A percentile compares a stretch with the other conserved stretches of the same genome.
Evolutionary conservation across 2,329 filamentous ascomycete species (phyloP).

Genomic region (Amesomyces nigricolor): DNA sequence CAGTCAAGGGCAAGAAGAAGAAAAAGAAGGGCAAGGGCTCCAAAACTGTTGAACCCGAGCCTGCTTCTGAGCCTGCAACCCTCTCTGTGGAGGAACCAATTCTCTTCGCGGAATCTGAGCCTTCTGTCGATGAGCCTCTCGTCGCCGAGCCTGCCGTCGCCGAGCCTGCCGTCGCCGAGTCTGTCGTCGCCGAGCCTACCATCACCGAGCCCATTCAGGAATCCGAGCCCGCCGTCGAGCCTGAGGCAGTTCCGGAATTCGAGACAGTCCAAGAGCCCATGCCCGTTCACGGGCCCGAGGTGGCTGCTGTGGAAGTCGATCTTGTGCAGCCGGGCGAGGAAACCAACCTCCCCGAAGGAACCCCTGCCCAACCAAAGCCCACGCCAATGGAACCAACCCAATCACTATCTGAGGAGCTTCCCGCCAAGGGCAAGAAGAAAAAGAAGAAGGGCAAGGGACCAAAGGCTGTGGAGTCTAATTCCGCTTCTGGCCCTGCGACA

Average conservation of each 20-base stretch:
- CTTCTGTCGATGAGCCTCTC: background rate
- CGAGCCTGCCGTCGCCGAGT: background rate
- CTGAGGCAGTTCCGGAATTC: no score
- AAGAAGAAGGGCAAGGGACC: conserved; percentile 34
- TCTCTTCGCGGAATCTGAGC: background rate
- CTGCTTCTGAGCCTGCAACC: background rate
- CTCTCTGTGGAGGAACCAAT: background rate
- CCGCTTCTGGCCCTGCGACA: background rate
- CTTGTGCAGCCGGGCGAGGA: background rate
- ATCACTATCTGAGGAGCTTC: conserved; percentile 25
- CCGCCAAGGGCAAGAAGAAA: conserved; percentile 22
- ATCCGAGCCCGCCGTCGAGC: background rate
- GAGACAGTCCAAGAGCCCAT: background rate
- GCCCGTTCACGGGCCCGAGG: background rate
- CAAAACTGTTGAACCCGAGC: conserved; percentile 1
- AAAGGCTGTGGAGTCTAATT: conserved; percentile 12
- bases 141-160: background rate
- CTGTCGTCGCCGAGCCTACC: background rate
- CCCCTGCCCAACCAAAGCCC: no score
- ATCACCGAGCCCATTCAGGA: background rate
- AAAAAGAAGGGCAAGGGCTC: conserved; percentile 25
- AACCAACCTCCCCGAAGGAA: no score
- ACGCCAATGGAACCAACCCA: background rate
- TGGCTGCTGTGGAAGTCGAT: background rate
- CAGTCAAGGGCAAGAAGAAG: conserved; percentile 29